Evolutionary conservation across 352 stramenopile species (phyloP), one percentile per base, ranked within the genome.

Genomic region (Peronosclerospora sorghi): DNA sequence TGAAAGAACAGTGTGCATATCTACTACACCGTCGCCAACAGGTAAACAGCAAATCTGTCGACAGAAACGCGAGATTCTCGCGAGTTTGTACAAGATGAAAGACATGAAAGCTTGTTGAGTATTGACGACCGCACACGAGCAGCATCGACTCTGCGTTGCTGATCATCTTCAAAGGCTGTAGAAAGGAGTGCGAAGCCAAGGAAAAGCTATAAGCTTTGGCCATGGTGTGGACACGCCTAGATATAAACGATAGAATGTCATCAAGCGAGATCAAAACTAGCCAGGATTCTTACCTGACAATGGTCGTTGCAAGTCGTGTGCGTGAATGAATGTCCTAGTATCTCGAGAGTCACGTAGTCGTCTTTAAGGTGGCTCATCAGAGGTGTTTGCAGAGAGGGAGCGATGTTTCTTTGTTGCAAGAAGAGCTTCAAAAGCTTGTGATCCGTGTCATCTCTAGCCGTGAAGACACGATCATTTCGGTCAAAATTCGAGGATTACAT

Each of bases 71-170:
- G 65, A 87, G 19, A 68, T 89, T n/a, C 41, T 89, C 3, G 69
- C 86, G 9, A 83, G 59, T 35, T 87, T 91, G 37, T 68, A 88
- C 53, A 78, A 80, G 40, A 86, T 91, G 76, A 81, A 84, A 45
- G 62, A 87, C 26, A 85, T 70, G 4, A 89, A 88, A 32, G 86
- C 32, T 88, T 28, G 49, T 42, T 67, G 8, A 18, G 23, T 3
- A 14, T 39, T 18, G 51, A 6, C 21, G 21, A 26, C 4, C 21
- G 6, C 6, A 7, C 6, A 26, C 3, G 6, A 26, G 21, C 21
- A 26, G 21, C 21, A 3, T 26, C 21, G 21, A 26, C 21, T 26
- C 21, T 3, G 21, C 21, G 6, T 6, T 26, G 21, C 21, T 26
- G 6, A 26, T 3, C 21, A 6, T 26, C 21, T 3, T 26, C 21